These are phyloP conservation scores for Mortierella sp. DNA, from an alignment of 371 early-diverging fungal species.

Conservation along the genomic window DNA sequence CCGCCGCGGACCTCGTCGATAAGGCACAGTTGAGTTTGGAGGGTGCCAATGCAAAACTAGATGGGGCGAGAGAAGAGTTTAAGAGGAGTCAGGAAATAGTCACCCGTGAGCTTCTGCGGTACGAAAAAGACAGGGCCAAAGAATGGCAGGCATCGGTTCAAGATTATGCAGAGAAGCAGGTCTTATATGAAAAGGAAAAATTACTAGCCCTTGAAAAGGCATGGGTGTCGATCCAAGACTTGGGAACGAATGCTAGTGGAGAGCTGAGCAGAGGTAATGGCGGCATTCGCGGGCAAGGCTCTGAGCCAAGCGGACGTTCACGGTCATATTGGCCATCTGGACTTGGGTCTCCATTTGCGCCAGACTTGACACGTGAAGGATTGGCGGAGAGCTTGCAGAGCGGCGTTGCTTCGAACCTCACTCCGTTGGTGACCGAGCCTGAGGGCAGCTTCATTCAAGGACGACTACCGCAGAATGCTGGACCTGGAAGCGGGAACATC, in stretches of 20 bases:
- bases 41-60: constrained; percentile 59
- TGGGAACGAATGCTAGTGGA: constrained; percentile 39
- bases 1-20: constrained; percentile 60
- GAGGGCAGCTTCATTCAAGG: constrained; percentile 8
- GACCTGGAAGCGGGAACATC: not conserved
- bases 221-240: constrained; percentile 55
- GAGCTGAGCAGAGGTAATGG: not conserved
- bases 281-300: not conserved
- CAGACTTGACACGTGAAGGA: constrained; percentile 21
- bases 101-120: constrained; percentile 64
- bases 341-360: constrained; percentile 35
- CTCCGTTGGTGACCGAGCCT: not conserved
- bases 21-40: constrained; percentile 58
- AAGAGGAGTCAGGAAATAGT: constrained; percentile 63
- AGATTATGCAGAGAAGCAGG: constrained; percentile 62
- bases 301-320: constrained; percentile 18
- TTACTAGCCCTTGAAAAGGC: constrained; percentile 64
- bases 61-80: constrained; percentile 57
- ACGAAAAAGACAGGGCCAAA: constrained; percentile 64
- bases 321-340: constrained; percentile 56
- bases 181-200: constrained; percentile 65
- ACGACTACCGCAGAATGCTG: constrained; percentile 48
- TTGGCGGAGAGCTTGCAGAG: constrained; percentile 4
- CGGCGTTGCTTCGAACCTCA: constrained; percentile 3
- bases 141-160: constrained; percentile 62